Evolutionary conservation across 2,329 filamentous ascomycete species (phyloP).

Genomic region (Epichloe typhina): DNA sequence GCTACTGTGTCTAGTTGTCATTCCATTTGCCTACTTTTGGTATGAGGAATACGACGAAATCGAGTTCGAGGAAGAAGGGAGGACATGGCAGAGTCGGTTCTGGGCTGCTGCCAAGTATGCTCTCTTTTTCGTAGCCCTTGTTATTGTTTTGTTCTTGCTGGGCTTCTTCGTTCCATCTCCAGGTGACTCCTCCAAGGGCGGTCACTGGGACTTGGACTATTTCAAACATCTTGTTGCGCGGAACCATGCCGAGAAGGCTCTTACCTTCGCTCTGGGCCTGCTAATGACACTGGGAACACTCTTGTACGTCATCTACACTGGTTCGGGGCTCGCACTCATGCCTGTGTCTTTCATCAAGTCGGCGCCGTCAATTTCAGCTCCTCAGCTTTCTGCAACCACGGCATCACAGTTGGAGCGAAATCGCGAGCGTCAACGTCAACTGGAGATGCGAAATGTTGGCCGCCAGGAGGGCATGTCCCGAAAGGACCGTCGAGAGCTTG

Average conservation of each 20-base stretch:
- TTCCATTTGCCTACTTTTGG: slow-evolving; percentile 96
- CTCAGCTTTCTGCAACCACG: slow-evolving; percentile 63
- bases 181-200: slow-evolving; percentile 45
- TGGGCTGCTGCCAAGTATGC: slow-evolving; percentile 88
- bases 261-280: slow-evolving; percentile 83
- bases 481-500: slow-evolving; percentile 80
- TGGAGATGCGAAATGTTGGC: slow-evolving; percentile 74
- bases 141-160: slow-evolving; percentile 73
- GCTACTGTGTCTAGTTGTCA: slow-evolving; percentile 72
- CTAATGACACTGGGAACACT: slow-evolving; percentile 76
- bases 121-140: slow-evolving; percentile 64
- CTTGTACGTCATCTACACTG: slow-evolving; percentile 80
- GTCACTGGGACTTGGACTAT: slow-evolving; percentile 71
- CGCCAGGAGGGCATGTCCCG: slow-evolving; percentile 61
- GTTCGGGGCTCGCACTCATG: slow-evolving; percentile 73
- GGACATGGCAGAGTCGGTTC: slow-evolving; percentile 57
- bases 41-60: slow-evolving; percentile 96
- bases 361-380: slow-evolving; percentile 72
- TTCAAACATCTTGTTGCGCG: slow-evolving; percentile 67
- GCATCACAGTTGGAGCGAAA: slow-evolving; percentile 74
- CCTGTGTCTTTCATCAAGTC: slow-evolving; percentile 88
- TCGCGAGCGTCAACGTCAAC: slow-evolving; percentile 78
- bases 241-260: slow-evolving; percentile 82
- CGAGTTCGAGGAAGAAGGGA: slow-evolving; percentile 67
- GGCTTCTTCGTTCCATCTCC: slow-evolving; percentile 88